phyloP scores from a whole-genome alignment of 1,284 basidiomycete genomes.

The Sporisorium exsertum region DNA sequence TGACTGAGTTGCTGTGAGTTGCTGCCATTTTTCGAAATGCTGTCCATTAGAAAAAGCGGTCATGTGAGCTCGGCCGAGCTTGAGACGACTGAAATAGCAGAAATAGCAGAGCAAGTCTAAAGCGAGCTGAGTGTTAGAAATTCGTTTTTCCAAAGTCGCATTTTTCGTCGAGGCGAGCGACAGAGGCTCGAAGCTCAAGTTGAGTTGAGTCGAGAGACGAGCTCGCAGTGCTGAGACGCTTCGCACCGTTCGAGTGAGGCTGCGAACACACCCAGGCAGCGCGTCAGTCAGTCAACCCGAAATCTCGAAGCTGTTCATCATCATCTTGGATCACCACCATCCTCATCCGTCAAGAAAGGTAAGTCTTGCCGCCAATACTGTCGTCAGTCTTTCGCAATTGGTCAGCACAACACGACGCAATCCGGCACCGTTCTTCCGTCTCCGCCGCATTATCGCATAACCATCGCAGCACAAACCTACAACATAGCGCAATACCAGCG shows the following conservation, averaged over 20 bases:
- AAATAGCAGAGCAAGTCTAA: not conserved
- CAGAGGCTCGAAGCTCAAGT: not conserved
- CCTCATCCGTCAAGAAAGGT: constrained; percentile 49
- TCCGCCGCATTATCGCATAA: not conserved
- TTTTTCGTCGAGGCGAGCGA: too few relatives aligned
- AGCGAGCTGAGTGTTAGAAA: constrained; percentile 1
- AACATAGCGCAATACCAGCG: not conserved
- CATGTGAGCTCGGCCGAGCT: constrained; percentile 25
- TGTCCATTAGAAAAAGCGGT: not conserved
- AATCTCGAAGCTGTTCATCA: constrained; percentile 18
- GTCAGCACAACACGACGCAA: not conserved
- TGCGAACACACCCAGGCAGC: too few relatives aligned
- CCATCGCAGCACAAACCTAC: not conserved
- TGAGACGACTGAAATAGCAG: rapidly evolving
- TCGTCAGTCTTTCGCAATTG: constrained; percentile 22
- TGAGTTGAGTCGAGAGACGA: not conserved
- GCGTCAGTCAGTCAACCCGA: constrained; percentile 11
- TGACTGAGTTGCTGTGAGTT: not conserved
- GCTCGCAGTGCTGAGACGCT: not conserved
- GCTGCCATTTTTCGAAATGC: not conserved
- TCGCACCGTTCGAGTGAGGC: not conserved
- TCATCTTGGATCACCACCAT: constrained; percentile 50
- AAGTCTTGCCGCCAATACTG: constrained; percentile 18
- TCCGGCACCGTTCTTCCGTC: too few relatives aligned
- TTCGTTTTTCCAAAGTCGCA: not conserved